Conservation (phyloP, 805 yeast species). For the Starmerella kuoi region DNA sequence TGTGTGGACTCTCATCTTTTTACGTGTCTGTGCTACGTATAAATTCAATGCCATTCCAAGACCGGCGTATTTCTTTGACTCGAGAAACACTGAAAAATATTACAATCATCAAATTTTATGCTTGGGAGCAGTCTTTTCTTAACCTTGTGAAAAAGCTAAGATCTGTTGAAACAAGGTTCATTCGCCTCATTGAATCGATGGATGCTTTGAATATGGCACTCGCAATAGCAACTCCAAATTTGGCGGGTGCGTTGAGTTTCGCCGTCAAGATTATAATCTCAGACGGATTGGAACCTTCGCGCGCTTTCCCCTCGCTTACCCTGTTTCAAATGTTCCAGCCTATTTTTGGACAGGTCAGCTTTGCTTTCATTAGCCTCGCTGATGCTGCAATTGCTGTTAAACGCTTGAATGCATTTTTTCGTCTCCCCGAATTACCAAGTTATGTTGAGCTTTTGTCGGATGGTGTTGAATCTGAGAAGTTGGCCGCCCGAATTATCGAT, state of each 20-base stretch:
- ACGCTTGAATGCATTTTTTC: conserved; percentile 18
- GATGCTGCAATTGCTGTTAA: conserved; percentile 29
- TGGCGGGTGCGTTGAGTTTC: conserved; percentile 16
- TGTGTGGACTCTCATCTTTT: conserved; percentile 28
- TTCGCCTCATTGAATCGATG: conserved; percentile 12
- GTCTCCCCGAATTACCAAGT: conserved; percentile 31
- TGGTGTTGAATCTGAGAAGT: not conserved
- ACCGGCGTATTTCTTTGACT: conserved; percentile 57
- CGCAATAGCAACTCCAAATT: conserved; percentile 12
- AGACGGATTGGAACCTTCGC: conserved; percentile 6
- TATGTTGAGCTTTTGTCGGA: conserved; percentile 19
- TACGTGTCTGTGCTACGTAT: conserved; percentile 14
- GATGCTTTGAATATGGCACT: conserved; percentile 12
- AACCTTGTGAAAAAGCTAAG: conserved; percentile 31
- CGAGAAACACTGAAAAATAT: conserved; percentile 67
- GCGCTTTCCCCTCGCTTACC: conserved; percentile 18
- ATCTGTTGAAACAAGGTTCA: conserved; percentile 9
- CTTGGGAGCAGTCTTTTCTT: conserved; percentile 78
- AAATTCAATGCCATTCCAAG: conserved; percentile 39
- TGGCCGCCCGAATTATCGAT: conserved; percentile 2
- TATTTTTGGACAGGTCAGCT: conserved; percentile 31
- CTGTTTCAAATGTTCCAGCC: conserved; percentile 15
- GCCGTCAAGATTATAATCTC: conserved; percentile 14
- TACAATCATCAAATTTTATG: conserved; percentile 72
- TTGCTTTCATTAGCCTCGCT: conserved; percentile 33